Evolutionary conservation across 176 grass and related monocot genomes (phyloP), one percentile per base, ranked within the genome.

Genomic region (Tuctoria greenei): DNA sequence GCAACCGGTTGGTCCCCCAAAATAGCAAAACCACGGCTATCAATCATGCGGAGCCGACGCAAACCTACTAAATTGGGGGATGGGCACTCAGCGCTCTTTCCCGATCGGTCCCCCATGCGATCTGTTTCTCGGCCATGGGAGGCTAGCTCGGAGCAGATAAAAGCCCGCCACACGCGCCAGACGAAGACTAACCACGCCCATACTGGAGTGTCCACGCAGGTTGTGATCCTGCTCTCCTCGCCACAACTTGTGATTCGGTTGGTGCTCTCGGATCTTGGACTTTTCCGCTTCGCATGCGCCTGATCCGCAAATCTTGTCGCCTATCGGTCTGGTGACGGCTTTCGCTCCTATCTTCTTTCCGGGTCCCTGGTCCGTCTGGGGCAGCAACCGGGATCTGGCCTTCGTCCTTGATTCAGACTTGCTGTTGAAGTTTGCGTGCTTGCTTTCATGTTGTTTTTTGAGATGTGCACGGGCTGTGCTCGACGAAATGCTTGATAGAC

Each of bases 181-280:
- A 1, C 41, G 12, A 31, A 15, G 59, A 9, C 21, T 56, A 26
- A 8, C 35, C 1, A 7, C 15, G 39, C 82, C 74, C 67, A 72
- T 54, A 67, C 82, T 43, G 71, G 51, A 41, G 50, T 38, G 51
- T 4, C 56, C 14, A 20, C 61, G 18, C 50, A 73, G 31, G 44
- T 79, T 34, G 49, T 66, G 83, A 73, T 72, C 74, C 74, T 78
- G 20, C 61, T 18, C 60, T 66, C 59, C 47, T 28, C 21, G 60
- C 82, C 82, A 66, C 75, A 84, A 42, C 11, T 39, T 58, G 60
- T 39, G 60, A 57, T 79, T 66, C 60, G 83, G 75, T 66, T 73
- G 68, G 82, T 85, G 34, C 55, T 21, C 20, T 13, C 35, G 45
- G 50, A 66, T 74, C 62, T 71, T 77, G 81, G 69, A 79, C 16